These are phyloP conservation scores for Lactarius indigo DNA, from an alignment of 768 basidiomycete genomes.

Conservation along the genomic window DNA sequence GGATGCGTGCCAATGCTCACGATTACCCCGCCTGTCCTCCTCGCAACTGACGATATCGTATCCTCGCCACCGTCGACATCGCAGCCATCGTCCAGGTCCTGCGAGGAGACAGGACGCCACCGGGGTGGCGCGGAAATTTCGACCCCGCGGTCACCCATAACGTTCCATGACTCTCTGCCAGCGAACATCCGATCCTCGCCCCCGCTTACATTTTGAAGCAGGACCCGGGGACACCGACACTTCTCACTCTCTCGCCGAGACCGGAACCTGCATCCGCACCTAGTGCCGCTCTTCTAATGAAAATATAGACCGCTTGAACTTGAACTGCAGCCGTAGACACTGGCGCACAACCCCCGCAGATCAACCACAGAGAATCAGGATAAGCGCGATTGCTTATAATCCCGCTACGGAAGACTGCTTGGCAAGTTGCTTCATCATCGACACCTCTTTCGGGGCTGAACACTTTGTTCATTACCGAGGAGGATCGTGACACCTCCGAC, in stretches of 20 bases:
- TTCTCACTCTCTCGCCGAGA: background rate
- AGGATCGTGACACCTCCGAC: no score
- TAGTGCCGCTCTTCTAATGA: slow-evolving; percentile 5
- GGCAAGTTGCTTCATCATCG: no score
- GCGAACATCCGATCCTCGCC: slow-evolving; percentile 12
- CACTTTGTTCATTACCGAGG: no score
- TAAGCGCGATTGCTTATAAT: no score
- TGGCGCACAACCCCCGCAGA: background rate
- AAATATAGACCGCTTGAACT: background rate
- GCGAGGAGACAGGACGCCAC: slow-evolving; percentile 15
- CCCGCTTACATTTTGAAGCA: slow-evolving; percentile 23
- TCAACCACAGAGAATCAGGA: background rate
- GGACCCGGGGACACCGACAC: slow-evolving; percentile 25
- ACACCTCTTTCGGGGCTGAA: no score
- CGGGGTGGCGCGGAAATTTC: slow-evolving; percentile 24
- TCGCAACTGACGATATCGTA: background rate
- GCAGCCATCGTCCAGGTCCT: background rate
- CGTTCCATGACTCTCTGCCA: slow-evolving; percentile 23
- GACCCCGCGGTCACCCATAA: slow-evolving; percentile 18
- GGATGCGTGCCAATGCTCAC: no score
- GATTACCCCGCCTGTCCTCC: slow-evolving; percentile 7
- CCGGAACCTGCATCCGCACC: background rate
- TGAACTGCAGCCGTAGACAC: background rate
- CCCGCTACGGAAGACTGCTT: background rate
- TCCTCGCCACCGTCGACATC: no score